These are phyloP conservation scores for Colletotrichum horii DNA, from an alignment of 2,329 filamentous ascomycete species.

Conservation along the genomic window DNA sequence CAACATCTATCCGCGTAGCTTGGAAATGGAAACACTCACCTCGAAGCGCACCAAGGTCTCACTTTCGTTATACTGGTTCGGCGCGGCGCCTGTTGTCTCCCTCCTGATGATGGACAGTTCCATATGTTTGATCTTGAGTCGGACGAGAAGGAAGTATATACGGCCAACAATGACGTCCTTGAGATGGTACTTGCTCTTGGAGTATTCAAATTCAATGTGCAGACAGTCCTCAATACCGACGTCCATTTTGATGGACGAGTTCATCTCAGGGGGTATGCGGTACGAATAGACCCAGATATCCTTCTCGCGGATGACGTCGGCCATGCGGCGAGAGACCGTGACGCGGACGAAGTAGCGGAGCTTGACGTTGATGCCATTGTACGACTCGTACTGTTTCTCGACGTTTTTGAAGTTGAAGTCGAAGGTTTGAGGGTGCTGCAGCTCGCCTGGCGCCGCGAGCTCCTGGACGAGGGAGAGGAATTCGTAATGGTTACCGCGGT, in stretches of 20 bases:
- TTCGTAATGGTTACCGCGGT: conserved; percentile 98
- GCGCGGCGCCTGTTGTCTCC: conserved; percentile 94
- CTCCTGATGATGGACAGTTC: conserved; percentile 96
- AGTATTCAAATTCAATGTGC: conserved; percentile 99
- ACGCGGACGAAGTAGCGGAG: conserved; percentile 98
- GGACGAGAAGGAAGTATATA: conserved; percentile 97
- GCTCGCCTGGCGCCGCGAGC: conserved; percentile 93
- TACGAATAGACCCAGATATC: conserved; percentile 99
- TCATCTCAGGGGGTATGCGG: conserved; percentile 96
- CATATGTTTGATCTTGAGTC: conserved; percentile 99
- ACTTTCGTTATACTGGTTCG: conserved; percentile 99
- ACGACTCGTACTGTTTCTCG: conserved; percentile 99
- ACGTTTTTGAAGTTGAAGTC: conserved; percentile 99
- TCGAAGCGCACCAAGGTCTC: conserved; percentile 97
- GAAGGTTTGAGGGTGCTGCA: conserved; percentile 98
- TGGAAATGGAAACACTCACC: conserved; percentile 48
- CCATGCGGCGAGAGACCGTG: conserved; percentile 95
- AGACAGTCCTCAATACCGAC: conserved; percentile 99
- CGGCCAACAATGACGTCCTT: conserved; percentile 99
- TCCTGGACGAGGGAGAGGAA: conserved; percentile 98
- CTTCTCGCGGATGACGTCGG: conserved; percentile 97
- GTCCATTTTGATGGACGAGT: conserved; percentile 99
- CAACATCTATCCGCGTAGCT: not conserved
- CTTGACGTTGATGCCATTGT: conserved; percentile 99
- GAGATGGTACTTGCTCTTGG: conserved; percentile 98